Base-by-base conservation (phyloP, 140 eudicot genomes). In the Eryngium alpinum region DNA sequence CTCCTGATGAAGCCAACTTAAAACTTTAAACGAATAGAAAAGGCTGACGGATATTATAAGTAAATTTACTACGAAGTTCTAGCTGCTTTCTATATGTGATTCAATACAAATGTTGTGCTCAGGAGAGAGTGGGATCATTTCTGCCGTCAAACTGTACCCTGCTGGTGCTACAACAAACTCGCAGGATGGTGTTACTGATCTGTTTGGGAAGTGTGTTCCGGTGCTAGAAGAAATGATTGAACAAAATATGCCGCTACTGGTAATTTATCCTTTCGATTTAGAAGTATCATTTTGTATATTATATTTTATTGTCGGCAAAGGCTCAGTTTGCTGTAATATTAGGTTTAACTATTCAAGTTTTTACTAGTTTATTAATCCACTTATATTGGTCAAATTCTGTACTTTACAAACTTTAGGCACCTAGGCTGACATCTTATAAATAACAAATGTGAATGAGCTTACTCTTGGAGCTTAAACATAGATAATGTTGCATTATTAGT, bases 131-230 rank as follows among this genome's bases (percentile, higher is more conserved):
- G 98, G 97, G 56, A 87, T 90, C 81, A 93, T 96, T 24, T 88
- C 75, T 87, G 98, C 90, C 79, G 99, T 96, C 75, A 96, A 96
- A 84, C 67, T 96, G 81, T 96, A 96, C 84, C 99, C 99, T 56
- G 99, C 99, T 86, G 99, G 99, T 82, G 99, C 99, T 60, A 96
- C 99, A 65, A 96, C 99, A 34, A 96, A 96, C 86, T 96, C 99
- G 69, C 99, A 96, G 84, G 98, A 96, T 82, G 99, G 99, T 79
- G 99, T 96, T 21, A 96, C 99, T 15, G 99, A 96, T 89, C 84
- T 96, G 25, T 88, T 96, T 63, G 99, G 99, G 80, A 96, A 91
- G 86, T 96, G 99, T 83, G 77, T 88, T 46, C 98, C 98, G 34
- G 98, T 87, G 9, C 89, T 96, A 21, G 91, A 96, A 84, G 99